These are phyloP conservation scores for Leptomonas pyrrhocoris DNA, from an alignment of 208 protist species.

Conservation along the genomic window DNA sequence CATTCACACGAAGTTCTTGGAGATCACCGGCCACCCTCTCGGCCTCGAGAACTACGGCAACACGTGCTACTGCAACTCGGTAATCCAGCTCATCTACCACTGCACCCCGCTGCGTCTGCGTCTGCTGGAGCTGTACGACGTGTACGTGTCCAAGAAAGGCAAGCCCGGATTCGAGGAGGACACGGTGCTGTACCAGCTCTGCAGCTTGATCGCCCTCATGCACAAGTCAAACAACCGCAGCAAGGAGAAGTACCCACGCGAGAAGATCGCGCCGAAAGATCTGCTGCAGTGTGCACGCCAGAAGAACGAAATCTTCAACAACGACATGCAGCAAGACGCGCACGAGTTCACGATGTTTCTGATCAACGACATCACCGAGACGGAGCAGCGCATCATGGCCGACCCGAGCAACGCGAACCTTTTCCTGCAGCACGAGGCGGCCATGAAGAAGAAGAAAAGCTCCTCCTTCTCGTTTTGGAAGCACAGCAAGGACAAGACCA, in stretches of 20 bases:
- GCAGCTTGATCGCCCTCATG: slow-evolving; percentile 79
- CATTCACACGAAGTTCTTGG: slow-evolving; percentile 71
- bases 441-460: slow-evolving; percentile 49
- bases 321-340: slow-evolving; percentile 88
- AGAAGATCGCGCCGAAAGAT: slow-evolving; percentile 44
- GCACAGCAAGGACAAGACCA: slow-evolving; percentile 34
- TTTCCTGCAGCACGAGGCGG: slow-evolving; percentile 44
- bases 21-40: slow-evolving; percentile 74
- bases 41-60: slow-evolving; percentile 92
- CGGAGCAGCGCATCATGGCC: slow-evolving; percentile 71
- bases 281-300: slow-evolving; percentile 58
- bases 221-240: slow-evolving; percentile 82
- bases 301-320: slow-evolving; percentile 74
- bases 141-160: slow-evolving; percentile 58
- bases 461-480: slow-evolving; percentile 50
- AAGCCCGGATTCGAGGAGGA: slow-evolving; percentile 62
- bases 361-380: slow-evolving; percentile 86
- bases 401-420: slow-evolving; percentile 63
- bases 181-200: slow-evolving; percentile 68
- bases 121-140: slow-evolving; percentile 74
- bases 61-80: slow-evolving; percentile 92
- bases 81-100: slow-evolving; percentile 91
- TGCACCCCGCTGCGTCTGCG: slow-evolving; percentile 83
- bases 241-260: slow-evolving; percentile 39
- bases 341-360: slow-evolving; percentile 92